Base-by-base conservation (phyloP, 225 moss, liverwort and hornwort species). In the Polytrichum commune region DNA sequence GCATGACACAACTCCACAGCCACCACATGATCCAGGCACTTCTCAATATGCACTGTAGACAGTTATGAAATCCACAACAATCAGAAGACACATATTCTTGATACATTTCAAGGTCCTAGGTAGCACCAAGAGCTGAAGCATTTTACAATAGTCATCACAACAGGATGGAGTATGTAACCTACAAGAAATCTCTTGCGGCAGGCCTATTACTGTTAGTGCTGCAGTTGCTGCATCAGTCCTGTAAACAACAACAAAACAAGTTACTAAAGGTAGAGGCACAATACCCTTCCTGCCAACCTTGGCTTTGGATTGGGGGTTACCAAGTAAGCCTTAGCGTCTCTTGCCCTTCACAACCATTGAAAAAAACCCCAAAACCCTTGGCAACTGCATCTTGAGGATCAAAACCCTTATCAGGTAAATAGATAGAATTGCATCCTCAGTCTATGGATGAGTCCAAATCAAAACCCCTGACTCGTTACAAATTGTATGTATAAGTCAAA, bases 181-280 rank as follows among this genome's bases (percentile, higher is more conserved):
- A 88, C 88, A 53, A 46, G 88, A 70, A 74, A 88, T 82, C 57
- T 88, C 82, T 63, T 54, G 62, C 58, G 88, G 77, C 73, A 85
- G 73, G 53, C 85, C 85, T 68, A 85, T 72, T 65, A 67, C 69
- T 76, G 80, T 78, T 62, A 88, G 72, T 68, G 62, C 75, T 66
- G 72, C 80, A 30, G 63, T 73, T 53, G 85, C 85, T 54, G 73
- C 58, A 53, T 75, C 69, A 65, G 68, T 80, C 82, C 88, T 88
- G 88, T 73, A 76, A 79, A 72, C 28, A 62, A 65, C 35, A 30
- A 76, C 23, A 63, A 20, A 63, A 18, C 63, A 65, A 58, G 58
- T 20, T 58, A 58, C 58, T 24, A 58, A 8, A 58, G 7, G n/a
- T 23, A n/a, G 24, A 24, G 58, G 22, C 24, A 58, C 22, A 58